Base-by-base conservation (phyloP, 1,284 basidiomycete species). In the Apiotrichum gracile region DNA sequence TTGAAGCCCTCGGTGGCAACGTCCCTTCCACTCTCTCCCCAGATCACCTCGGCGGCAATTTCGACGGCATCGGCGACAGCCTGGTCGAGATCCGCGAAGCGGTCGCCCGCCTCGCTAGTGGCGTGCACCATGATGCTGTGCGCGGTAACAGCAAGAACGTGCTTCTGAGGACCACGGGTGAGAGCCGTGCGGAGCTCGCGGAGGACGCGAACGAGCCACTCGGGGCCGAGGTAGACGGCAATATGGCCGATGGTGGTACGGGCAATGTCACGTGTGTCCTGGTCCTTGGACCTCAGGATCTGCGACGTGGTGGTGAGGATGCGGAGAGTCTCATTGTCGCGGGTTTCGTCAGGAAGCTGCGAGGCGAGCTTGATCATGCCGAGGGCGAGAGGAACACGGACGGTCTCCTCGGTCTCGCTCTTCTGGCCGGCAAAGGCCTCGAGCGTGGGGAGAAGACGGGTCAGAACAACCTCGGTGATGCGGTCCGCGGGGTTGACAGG, bases 1-100 rank as follows among this genome's bases (percentile, higher is more conserved):
- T 87, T 91, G 83, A 92, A 96, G 25, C 87, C 93, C 62, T 94
- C 91, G 4, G 86, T 81, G 47, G 86, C 83, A 0, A 89, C 86
- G 66, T 97, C 91, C 70, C 91, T 90, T 12, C 88, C 89, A 0
- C 91, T 93, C 66, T 91, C 85, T 16, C 94, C 94, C 68, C 97
- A 97, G 49, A 97, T 82, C 52, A 97, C 94, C 67, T 97, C 94
- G 1, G 88, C 84, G 2, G 91, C 85, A 33, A 97, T 78, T 64
- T 88, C 82, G 0, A 87, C 85, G 2, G 90, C 79, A 61, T 90
- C 86, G 34, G 81, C 80, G 42, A 93, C 85, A 57, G 87, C 86
- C 19, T 81, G 80, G 63, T 96, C 91, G 1, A 97, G 80, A 39
- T 79, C 80, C 44, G 76, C 71, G 66, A 91, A 88, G 22, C 63